Conservation (phyloP, 2,329 filamentous ascomycete species). For the Aspergillus neotritici region DNA sequence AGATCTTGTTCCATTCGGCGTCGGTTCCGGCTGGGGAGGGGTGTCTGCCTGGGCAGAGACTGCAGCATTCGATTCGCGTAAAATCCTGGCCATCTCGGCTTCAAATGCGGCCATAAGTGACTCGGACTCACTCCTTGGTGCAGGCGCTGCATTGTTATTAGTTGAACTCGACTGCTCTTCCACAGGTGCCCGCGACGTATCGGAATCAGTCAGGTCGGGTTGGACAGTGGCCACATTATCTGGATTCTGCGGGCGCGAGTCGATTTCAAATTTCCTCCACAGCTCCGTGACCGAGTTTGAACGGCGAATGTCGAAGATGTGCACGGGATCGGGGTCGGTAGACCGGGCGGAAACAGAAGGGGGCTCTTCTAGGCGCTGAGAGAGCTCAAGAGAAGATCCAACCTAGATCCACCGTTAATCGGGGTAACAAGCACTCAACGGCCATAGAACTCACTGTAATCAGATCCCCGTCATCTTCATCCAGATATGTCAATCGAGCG, state of each 20-base stretch:
- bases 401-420: constrained; percentile 30
- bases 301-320: constrained; percentile 44
- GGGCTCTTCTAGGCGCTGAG: constrained; percentile 43
- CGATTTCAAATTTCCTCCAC: constrained; percentile 32
- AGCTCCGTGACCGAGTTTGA: constrained; percentile 35
- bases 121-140: constrained; percentile 18
- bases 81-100: constrained; percentile 33
- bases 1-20: constrained; percentile 8
- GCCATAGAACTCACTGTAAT: constrained; percentile 37
- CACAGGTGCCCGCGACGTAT: constrained; percentile 1
- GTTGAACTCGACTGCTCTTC: constrained; percentile 8
- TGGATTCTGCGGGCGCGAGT: constrained; percentile 3
- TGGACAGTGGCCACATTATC: background rate
- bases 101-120: constrained; percentile 38
- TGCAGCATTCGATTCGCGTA: constrained; percentile 16
- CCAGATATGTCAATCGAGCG: constrained; percentile 40
- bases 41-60: constrained; percentile 9
- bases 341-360: constrained; percentile 13
- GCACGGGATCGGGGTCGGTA: constrained; percentile 27
- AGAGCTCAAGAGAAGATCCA: constrained; percentile 44
- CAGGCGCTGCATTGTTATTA: constrained; percentile 7
- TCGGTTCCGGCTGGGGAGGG: constrained; percentile 8
- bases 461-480: constrained; percentile 43
- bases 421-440: background rate
- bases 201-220: background rate